A percentile compares a stretch with the other conserved stretches of the same genome.
These are phyloP conservation scores for Aristolochia californica DNA, from an alignment of 164 flowering plant species.

Conservation along the genomic window DNA sequence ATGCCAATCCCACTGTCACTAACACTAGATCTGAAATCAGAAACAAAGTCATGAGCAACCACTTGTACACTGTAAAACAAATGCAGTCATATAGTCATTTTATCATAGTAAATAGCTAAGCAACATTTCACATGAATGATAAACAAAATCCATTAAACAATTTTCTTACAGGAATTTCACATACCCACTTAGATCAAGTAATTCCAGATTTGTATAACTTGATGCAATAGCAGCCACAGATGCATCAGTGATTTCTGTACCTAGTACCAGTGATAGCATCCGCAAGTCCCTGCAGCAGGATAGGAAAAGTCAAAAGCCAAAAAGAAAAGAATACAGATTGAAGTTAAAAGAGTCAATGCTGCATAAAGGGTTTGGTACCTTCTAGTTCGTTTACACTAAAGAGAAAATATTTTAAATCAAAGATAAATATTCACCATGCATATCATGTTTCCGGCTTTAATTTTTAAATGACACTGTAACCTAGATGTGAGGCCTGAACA, in stretches of 20 bases:
- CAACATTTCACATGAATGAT: background rate
- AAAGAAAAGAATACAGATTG: too few relatives aligned
- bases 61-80: too few relatives aligned
- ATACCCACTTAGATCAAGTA: slow-evolving; percentile 96
- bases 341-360: too few relatives aligned
- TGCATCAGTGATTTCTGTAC: slow-evolving; percentile 88
- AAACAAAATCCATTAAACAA: too few relatives aligned
- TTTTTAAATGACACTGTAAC: too few relatives aligned
- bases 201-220: slow-evolving; percentile 60
- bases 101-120: background rate
- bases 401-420: too few relatives aligned
- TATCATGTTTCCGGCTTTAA: too few relatives aligned
- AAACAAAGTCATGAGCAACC: slow-evolving; percentile 1
- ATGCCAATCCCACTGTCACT: slow-evolving; percentile 95
- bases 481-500: too few relatives aligned
- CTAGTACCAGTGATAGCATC: slow-evolving; percentile 95
- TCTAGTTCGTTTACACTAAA: too few relatives aligned
- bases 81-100: background rate
- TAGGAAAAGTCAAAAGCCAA: too few relatives aligned
- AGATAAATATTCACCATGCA: too few relatives aligned
- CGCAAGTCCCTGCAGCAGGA: slow-evolving; percentile 49
- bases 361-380: too few relatives aligned
- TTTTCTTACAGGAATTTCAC: slow-evolving; percentile 8
- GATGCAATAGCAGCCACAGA: slow-evolving; percentile 94
- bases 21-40: slow-evolving; percentile 70